These are phyloP conservation scores for Pseudozyma sp. DNA, from an alignment of 1,284 basidiomycete genomes.

Conservation along the genomic window DNA sequence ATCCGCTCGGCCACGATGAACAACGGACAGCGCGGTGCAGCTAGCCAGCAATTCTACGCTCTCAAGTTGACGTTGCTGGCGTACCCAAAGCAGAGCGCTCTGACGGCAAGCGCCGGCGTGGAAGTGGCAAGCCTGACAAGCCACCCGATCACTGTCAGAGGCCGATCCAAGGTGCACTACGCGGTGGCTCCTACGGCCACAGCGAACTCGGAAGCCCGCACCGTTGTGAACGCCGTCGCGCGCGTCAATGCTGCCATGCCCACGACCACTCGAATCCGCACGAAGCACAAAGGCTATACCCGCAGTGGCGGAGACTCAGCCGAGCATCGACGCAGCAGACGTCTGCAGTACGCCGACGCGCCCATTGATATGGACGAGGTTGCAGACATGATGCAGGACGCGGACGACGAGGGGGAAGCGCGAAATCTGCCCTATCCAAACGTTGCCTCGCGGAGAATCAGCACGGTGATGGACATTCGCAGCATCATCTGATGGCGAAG, in stretches of 20 bases:
- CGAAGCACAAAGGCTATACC: not conserved
- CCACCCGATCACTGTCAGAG: slow-evolving; percentile 47
- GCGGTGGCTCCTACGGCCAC: not conserved
- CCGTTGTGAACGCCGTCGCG: not conserved
- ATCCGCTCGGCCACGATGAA: slow-evolving; percentile 53
- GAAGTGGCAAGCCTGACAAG: slow-evolving; percentile 30
- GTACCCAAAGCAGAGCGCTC: slow-evolving; percentile 4
- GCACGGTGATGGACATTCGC: slow-evolving; percentile 43
- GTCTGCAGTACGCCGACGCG: slow-evolving; percentile 5
- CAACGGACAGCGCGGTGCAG: slow-evolving; percentile 40
- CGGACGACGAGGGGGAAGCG: slow-evolving; percentile 8
- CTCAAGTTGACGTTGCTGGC: slow-evolving; percentile 48
- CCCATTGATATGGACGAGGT: not conserved
- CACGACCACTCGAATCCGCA: not conserved
- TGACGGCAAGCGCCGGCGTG: slow-evolving; percentile 7
- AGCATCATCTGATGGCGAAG: slow-evolving; percentile 25
- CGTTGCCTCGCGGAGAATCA: not conserved
- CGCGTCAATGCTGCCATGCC: not conserved
- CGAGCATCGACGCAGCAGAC: slow-evolving; percentile 17
- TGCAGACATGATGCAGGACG: slow-evolving; percentile 4
- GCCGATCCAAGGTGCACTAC: slow-evolving; percentile 49
- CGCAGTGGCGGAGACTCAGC: not conserved
- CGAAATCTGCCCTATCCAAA: not conserved
- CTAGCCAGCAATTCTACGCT: slow-evolving; percentile 49
- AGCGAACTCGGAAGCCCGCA: not conserved